Conservation (phyloP, 495 filamentous ascomycete species). For the Penicillium manginii region DNA sequence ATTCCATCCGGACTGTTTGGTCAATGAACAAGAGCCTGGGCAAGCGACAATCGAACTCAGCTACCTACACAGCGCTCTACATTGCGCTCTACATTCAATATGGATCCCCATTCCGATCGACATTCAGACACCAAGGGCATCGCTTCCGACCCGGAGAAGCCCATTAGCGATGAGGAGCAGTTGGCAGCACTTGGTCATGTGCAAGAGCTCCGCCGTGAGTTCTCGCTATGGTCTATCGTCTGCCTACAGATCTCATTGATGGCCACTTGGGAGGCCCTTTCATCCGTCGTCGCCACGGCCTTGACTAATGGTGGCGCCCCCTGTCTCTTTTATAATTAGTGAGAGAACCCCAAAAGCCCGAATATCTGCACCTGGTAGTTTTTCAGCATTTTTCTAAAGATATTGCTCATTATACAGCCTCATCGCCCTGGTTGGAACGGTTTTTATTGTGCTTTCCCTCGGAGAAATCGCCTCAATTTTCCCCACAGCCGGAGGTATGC, state of each 20-base stretch:
- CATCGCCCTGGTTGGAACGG: constrained; percentile 25
- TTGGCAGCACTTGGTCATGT: constrained; percentile 30
- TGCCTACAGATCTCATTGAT: constrained; percentile 37
- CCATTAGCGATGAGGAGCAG: constrained; percentile 29
- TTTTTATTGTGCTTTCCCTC: constrained; percentile 28
- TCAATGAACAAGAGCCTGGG: neutral
- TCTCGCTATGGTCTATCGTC: constrained; percentile 32
- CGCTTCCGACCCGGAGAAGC: constrained; percentile 16
- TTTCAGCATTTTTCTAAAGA: neutral
- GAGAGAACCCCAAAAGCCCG: neutral
- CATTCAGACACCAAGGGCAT: constrained; percentile 12
- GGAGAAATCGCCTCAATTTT: constrained; percentile 31
- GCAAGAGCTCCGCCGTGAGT: constrained; percentile 33
- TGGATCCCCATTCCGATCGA: constrained; percentile 6
- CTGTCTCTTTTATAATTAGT: constrained; percentile 41
- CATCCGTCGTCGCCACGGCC: constrained; percentile 26
- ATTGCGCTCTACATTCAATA: neutral
- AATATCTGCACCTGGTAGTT: too few species aligned
- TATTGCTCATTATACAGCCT: constrained; percentile 11
- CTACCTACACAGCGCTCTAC: neutral
- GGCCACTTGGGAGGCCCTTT: constrained; percentile 40
- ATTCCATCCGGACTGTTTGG: too few species aligned
- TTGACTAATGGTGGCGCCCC: constrained; percentile 35
- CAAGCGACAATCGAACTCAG: neutral
- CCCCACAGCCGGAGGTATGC: constrained; percentile 31